Evolutionary conservation across 2,329 filamentous ascomycete genomes (phyloP), one percentile per base, ranked within the genome.

Genomic region (Nemania abortiva): DNA sequence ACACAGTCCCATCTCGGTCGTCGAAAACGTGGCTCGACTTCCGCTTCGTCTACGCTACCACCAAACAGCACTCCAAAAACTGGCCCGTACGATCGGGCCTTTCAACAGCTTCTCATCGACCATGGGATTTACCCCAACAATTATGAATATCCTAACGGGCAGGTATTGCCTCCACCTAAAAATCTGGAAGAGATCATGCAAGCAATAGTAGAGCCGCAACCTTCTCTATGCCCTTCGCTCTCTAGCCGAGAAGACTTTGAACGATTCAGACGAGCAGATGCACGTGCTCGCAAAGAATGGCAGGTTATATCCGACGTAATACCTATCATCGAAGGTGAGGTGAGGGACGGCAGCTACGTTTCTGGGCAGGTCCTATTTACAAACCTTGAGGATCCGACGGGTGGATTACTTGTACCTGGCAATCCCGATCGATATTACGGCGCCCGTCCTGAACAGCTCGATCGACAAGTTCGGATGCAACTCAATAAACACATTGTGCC

Each of bases 21-120:
- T 27, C 24, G 24, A 27, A 27, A 27, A 27, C 24, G 24, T 27
- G 24, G 24, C 24, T 27, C 24, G 24, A 5, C 24, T 27, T 27
- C 24, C 24, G 2, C 5, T 27, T 27, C 24, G 2, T 5, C 24
- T 27, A 27, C 24, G 24, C 5, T 27, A 27, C 24, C 5, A 27
- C 2, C 24, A 27, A 27, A 76, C 50, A 71, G 45, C 20, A 53
- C 54, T 39, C 37, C n/a, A 45, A 65, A 6, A 11, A 60, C 31
- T 22, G 18, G 63, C 71, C 63, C 52, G 13, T 55, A 55, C 27
- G 63, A 37, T 42, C 34, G 68, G 66, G 61, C 58, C 20, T 79
- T 80, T 68, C 68, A 77, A 70, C 73, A 76, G 55, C 73, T 72
- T 61, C 50, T 78, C 2, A 69, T 68, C 39, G 73, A 79, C 58